Conservation (phyloP, 2,329 filamentous ascomycete genomes). For the Monosporascus sp. region DNA sequence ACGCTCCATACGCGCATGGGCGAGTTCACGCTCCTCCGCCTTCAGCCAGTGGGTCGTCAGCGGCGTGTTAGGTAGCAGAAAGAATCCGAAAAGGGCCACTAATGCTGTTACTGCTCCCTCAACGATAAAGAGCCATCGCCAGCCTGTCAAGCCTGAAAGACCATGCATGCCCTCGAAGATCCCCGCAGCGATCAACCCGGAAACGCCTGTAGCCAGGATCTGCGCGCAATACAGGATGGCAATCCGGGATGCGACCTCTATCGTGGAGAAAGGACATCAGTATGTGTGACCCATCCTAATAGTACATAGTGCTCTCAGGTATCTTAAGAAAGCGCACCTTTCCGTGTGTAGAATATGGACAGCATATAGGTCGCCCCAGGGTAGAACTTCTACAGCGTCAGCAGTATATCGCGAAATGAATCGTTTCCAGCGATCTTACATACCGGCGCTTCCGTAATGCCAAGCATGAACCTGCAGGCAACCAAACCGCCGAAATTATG, state of each 20-base stretch:
- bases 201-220: conserved; percentile 40
- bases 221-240: conserved; percentile 32
- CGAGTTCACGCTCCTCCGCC: conserved; percentile 40
- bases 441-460: conserved; percentile 5
- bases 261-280: no score
- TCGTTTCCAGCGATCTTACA: no score
- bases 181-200: conserved; percentile 53
- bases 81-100: conserved; percentile 57
- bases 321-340: no score
- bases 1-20: conserved; percentile 40
- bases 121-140: conserved; percentile 47
- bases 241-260: conserved; percentile 14
- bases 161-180: conserved; percentile 51
- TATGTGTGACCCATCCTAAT: no score
- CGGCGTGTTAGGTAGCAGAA: conserved; percentile 38
- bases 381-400: no score
- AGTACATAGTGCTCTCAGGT: no score
- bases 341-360: no score
- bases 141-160: conserved; percentile 38
- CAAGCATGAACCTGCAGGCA: conserved; percentile 22
- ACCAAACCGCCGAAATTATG: conserved; percentile 32
- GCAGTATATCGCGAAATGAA: no score
- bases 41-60: conserved; percentile 39
- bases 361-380: no score
- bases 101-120: conserved; percentile 56